These are phyloP conservation scores for Candida buenavistaensis DNA, from an alignment of 1,139 yeast genomes.

Conservation along the genomic window DNA sequence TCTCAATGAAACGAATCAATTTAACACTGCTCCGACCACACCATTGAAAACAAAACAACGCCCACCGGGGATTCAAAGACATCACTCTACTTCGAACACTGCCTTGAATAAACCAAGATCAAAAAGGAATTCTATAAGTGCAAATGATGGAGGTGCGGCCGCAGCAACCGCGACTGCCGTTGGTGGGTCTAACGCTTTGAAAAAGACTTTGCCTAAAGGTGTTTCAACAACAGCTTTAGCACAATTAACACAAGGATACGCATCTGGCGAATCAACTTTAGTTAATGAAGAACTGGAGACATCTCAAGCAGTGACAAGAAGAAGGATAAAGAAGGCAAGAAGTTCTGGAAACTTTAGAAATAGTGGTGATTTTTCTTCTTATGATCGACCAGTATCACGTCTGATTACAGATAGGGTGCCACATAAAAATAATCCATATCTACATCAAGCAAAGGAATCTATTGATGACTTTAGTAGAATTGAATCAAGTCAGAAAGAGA, in stretches of 20 bases:
- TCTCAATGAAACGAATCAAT: slow-evolving; percentile 1
- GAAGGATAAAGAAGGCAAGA: slow-evolving; percentile 31
- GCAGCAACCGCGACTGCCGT: slow-evolving; percentile 2
- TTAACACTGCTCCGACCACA: slow-evolving; percentile 14
- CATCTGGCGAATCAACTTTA: slow-evolving; percentile 13
- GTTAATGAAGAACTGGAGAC: slow-evolving; percentile 16
- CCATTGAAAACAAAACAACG: slow-evolving; percentile 12
- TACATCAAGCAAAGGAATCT: slow-evolving; percentile 6
- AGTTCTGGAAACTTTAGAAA: slow-evolving; percentile 35
- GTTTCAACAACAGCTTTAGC: slow-evolving; percentile 32
- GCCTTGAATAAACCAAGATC: slow-evolving; percentile 11
- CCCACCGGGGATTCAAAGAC: slow-evolving; percentile 23
- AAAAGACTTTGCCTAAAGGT: slow-evolving; percentile 19
- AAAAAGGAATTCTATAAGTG: slow-evolving; percentile 29
- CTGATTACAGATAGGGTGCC: slow-evolving; percentile 23
- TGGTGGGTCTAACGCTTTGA: slow-evolving; percentile 10
- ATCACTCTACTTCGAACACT: slow-evolving; percentile 21
- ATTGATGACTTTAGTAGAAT: background rate
- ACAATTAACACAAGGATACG: slow-evolving; percentile 18
- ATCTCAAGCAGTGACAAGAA: slow-evolving; percentile 2
- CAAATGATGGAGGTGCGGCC: slow-evolving; percentile 13
- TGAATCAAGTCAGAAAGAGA: slow-evolving; percentile 15
- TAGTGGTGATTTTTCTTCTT: slow-evolving; percentile 16
- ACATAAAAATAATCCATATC: slow-evolving; percentile 28
- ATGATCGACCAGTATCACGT: background rate